These are phyloP conservation scores for Hypoxylon sp. DNA, from an alignment of 2,329 filamentous ascomycete genomes.

Conservation along the genomic window DNA sequence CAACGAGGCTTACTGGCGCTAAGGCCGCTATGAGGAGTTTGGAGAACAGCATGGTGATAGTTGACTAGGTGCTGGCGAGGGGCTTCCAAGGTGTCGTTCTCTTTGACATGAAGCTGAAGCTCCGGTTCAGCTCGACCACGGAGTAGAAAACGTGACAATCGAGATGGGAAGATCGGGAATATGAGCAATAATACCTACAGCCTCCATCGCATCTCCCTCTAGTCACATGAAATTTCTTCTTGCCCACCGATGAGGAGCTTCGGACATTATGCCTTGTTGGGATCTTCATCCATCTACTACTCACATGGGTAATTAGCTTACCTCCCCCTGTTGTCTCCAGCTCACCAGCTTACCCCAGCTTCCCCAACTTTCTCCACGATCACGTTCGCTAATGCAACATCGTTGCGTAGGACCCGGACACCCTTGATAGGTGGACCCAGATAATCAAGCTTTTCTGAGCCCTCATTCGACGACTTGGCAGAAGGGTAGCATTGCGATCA, in stretches of 20 bases:
- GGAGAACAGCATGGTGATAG: constrained; percentile 54
- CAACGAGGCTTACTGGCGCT: constrained; percentile 52
- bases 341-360: constrained; percentile 35
- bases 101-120: constrained; percentile 41
- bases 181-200: constrained; percentile 31
- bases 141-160: constrained; percentile 26
- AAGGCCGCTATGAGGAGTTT: constrained; percentile 53
- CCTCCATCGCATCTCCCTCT: constrained; percentile 19
- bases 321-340: constrained; percentile 19
- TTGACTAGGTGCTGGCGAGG: constrained; percentile 34
- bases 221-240: constrained; percentile 36
- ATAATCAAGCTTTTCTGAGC: constrained; percentile 33
- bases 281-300: constrained; percentile 30
- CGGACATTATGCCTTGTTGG: constrained; percentile 39
- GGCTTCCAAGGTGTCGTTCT: constrained; percentile 35
- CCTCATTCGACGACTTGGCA: constrained; percentile 33
- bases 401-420: constrained; percentile 12
- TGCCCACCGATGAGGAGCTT: constrained; percentile 15
- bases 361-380: constrained; percentile 44
- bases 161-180: constrained; percentile 37
- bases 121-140: constrained; percentile 39
- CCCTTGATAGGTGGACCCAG: constrained; percentile 28
- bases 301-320: constrained; percentile 37
- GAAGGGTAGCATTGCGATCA: constrained; percentile 18
- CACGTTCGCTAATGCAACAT: constrained; percentile 13